Evolutionary conservation across 352 stramenopile species (phyloP).

Genomic region (Phytophthora hybrid): DNA sequence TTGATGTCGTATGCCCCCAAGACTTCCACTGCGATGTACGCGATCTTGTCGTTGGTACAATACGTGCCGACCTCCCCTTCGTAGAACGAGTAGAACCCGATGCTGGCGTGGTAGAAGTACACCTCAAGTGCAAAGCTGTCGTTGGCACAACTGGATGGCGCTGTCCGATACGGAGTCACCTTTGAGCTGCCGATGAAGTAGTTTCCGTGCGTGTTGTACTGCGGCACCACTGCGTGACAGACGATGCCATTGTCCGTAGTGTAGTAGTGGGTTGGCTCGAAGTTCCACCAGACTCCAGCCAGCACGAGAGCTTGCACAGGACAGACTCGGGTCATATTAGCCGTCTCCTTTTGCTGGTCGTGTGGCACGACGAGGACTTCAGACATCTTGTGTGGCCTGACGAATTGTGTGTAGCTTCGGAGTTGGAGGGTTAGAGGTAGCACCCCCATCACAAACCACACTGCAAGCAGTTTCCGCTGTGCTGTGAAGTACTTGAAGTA

Average conservation of each 20-base stretch:
- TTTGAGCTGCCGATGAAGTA: constrained; percentile 8
- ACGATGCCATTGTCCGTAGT: neutral
- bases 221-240: constrained; percentile 20
- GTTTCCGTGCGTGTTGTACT: constrained; percentile 22
- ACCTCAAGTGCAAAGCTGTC: constrained; percentile 7
- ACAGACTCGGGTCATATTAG: neutral
- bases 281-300: constrained; percentile 16
- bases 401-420: constrained; percentile 2
- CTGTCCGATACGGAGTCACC: neutral
- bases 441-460: neutral
- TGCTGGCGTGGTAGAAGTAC: constrained; percentile 16
- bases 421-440: neutral
- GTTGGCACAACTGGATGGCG: constrained; percentile 1
- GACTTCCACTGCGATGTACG: constrained; percentile 3
- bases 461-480: neutral
- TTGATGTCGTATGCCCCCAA: constrained; percentile 14
- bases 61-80: constrained; percentile 5
- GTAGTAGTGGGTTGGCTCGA: constrained; percentile 16
- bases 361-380: neutral
- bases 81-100: constrained; percentile 19
- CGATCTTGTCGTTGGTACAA: constrained; percentile 2
- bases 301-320: constrained; percentile 2
- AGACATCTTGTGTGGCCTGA: neutral
- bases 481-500: neutral
- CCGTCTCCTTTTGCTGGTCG: neutral